These are phyloP conservation scores for Pleurotus tuoliensis DNA, from an alignment of 768 basidiomycete genomes.

Conservation along the genomic window DNA sequence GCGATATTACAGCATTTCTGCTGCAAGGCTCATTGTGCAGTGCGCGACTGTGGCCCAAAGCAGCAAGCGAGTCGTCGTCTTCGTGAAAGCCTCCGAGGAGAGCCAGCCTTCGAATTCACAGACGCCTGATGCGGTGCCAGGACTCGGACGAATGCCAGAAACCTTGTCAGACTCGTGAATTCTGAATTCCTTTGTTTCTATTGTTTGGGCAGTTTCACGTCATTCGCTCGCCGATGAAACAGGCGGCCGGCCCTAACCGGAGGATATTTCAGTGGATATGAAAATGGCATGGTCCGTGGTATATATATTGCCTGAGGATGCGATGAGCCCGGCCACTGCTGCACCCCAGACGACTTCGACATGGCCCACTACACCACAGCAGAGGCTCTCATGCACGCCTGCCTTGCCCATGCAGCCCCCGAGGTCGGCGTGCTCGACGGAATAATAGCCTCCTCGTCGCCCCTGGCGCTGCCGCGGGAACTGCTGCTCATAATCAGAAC, in stretches of 20 bases:
- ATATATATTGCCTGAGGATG: conserved; percentile 2
- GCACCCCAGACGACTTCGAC: neutral
- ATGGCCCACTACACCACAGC: neutral
- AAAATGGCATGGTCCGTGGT: neutral
- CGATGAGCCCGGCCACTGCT: neutral
- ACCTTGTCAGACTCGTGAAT: neutral
- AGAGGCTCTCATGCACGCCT: neutral
- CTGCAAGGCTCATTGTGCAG: no score
- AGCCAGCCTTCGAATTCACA: neutral
- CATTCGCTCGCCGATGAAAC: conserved; percentile 18
- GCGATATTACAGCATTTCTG: no score
- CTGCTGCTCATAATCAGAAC: conserved; percentile 49
- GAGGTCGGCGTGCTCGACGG: conserved; percentile 9
- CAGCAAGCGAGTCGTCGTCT: neutral
- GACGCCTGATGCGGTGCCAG: neutral
- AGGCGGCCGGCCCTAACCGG: no score
- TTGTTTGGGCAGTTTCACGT: conserved; percentile 25
- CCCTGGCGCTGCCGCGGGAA: conserved; percentile 40
- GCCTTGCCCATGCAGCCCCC: conserved; percentile 4
- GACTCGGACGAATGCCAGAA: neutral
- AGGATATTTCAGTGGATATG: no score
- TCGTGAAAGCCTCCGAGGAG: neutral
- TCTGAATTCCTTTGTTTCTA: neutral
- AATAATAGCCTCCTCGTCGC: conserved; percentile 11
- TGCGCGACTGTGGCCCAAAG: neutral